Conservation (phyloP, 148 eudicot species). For the Salicornia ramosissima region DNA sequence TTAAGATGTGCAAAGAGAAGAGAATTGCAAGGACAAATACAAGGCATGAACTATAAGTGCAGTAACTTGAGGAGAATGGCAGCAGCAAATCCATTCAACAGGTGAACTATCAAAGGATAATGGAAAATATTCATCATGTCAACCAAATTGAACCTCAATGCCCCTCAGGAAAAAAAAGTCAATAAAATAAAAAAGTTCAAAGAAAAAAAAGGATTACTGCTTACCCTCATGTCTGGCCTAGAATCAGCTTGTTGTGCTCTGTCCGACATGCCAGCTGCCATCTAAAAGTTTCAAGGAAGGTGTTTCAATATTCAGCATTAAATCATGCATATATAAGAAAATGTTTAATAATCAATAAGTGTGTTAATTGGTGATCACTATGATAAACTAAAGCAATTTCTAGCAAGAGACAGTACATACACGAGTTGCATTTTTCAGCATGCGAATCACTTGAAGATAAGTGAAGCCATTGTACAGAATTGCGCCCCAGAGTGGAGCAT, state of each 20-base stretch:
- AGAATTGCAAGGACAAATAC: not conserved
- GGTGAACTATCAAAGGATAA: not conserved
- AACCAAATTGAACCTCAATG: not conserved
- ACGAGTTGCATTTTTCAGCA: constrained; percentile 92
- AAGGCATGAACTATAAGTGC: not conserved
- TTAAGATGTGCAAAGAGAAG: not conserved
- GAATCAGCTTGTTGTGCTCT: constrained; percentile 62
- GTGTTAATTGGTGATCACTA: not conserved
- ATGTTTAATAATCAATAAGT: not conserved
- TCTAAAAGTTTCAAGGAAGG: constrained; percentile 46
- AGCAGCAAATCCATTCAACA: not conserved
- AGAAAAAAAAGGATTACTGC: not conserved
- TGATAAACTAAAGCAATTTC: not conserved
- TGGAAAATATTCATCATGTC: not conserved
- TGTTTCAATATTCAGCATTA: not conserved
- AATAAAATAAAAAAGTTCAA: no score
- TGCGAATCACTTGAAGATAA: constrained; percentile 97
- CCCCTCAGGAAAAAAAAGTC: no score
- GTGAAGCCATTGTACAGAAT: constrained; percentile 89
- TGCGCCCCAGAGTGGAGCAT: constrained; percentile 97
- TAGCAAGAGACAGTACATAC: constrained; percentile 39
- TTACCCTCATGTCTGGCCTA: constrained; percentile 85
- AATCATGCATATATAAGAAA: not conserved
- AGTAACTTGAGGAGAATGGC: not conserved
- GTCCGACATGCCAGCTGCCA: constrained; percentile 95